Percentiles rank a stretch among this genome's conserved stretches.
Evolutionary conservation across 495 filamentous ascomycete species (phyloP).

Genomic region (Talaromyces stipitatus): DNA sequence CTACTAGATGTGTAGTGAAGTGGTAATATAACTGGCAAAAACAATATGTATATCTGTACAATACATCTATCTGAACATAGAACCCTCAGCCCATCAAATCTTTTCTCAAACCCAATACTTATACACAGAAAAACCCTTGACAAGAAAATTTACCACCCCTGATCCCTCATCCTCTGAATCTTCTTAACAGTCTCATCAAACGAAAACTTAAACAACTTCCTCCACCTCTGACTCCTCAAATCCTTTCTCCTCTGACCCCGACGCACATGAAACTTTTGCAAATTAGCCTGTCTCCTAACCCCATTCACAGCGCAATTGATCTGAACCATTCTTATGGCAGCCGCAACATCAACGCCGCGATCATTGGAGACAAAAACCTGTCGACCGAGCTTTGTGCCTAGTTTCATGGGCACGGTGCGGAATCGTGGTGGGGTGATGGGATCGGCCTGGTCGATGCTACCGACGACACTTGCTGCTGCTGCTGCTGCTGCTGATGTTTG

Average conservation of each 20-base stretch:
- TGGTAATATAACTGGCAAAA: background rate
- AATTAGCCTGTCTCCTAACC: constrained; percentile 14
- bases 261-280: constrained; percentile 31
- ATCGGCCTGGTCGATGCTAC: background rate
- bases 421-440: constrained; percentile 16
- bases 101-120: background rate
- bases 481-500: background rate
- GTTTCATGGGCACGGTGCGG: constrained; percentile 17
- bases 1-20: no score
- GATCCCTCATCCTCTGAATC: constrained; percentile 38
- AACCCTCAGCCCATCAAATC: background rate
- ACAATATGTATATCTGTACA: constrained; percentile 1
- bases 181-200: constrained; percentile 32
- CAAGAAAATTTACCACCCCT: constrained; percentile 31
- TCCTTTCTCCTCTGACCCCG: constrained; percentile 32
- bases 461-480: background rate
- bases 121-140: background rate
- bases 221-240: constrained; percentile 27
- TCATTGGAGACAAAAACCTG: constrained; percentile 31
- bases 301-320: constrained; percentile 18
- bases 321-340: constrained; percentile 22
- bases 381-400: constrained; percentile 34
- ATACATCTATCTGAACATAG: constrained; percentile 3
- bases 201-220: constrained; percentile 37
- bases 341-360: constrained; percentile 23